Evolutionary conservation across 176 grass and related monocot genomes (phyloP).

Genomic region (Puccinellia tenuiflora): DNA sequence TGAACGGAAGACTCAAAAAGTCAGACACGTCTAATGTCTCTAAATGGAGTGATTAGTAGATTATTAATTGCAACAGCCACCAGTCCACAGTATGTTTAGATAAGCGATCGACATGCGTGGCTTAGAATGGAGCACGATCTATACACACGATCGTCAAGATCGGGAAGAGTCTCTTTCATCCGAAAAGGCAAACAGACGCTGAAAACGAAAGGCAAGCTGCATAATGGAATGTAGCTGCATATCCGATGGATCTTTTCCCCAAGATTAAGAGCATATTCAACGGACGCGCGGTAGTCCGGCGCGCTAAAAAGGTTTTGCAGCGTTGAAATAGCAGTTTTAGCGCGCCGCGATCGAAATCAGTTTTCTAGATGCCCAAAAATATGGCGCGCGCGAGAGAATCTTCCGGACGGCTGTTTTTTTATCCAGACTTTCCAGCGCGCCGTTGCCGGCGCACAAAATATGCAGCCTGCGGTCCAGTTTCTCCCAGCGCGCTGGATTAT

Average conservation of each 20-base stretch:
- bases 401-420: too few species aligned
- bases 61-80: background rate
- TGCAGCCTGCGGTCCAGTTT: too few species aligned
- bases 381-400: too few species aligned
- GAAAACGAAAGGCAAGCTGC: slow-evolving; percentile 39
- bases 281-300: too few species aligned
- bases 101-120: background rate
- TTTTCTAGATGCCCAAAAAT: too few species aligned
- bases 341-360: too few species aligned
- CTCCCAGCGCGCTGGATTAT: too few species aligned
- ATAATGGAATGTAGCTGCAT: background rate
- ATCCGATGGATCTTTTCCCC: background rate
- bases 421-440: too few species aligned
- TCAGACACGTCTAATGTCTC: background rate
- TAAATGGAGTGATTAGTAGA: background rate
- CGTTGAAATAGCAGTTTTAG: too few species aligned
- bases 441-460: too few species aligned
- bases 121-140: slow-evolving; percentile 14
- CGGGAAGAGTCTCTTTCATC: background rate
- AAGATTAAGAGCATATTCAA: too few species aligned
- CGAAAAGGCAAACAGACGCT: slow-evolving; percentile 1
- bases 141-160: slow-evolving; percentile 8
- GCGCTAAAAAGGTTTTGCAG: too few species aligned
- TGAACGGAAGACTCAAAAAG: background rate
- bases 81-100: background rate